phyloP scores from a whole-genome alignment of 345 rosid genomes.

The Leavenworthia alabamica region DNA sequence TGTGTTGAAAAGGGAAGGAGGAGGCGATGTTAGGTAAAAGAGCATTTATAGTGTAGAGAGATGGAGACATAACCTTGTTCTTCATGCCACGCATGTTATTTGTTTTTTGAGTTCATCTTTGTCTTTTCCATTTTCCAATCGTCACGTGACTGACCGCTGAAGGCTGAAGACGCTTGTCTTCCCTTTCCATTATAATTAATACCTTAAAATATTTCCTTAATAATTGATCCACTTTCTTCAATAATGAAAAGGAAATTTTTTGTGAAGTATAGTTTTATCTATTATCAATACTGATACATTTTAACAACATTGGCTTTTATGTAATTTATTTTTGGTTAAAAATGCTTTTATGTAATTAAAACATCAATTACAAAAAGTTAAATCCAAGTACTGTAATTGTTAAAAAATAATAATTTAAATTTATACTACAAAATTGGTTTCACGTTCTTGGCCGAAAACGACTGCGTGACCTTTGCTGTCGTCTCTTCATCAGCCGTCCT shows the following conservation, averaged over 20 bases:
- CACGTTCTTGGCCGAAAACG: constrained; percentile 24
- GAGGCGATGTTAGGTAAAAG: constrained; percentile 9
- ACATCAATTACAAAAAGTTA: too few relatives aligned
- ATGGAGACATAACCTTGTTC: background rate
- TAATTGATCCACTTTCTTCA: background rate
- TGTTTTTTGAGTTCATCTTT: background rate
- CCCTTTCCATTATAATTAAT: background rate
- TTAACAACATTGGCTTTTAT: too few relatives aligned
- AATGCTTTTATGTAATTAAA: too few relatives aligned
- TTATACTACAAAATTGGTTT: too few relatives aligned
- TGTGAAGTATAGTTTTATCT: background rate
- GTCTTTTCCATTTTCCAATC: constrained; percentile 15
- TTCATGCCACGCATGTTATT: constrained; percentile 34
- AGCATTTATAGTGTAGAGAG: constrained; percentile 28
- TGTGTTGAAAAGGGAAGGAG: constrained; percentile 1
- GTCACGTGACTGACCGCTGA: constrained; percentile 35
- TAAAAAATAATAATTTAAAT: too few relatives aligned
- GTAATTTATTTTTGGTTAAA: too few relatives aligned
- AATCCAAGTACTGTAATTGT: too few relatives aligned
- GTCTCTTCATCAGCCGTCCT: constrained; percentile 23
- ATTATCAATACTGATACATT: background rate
- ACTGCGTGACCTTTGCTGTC: constrained; percentile 22
- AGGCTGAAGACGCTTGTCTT: constrained; percentile 14
- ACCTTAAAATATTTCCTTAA: background rate
- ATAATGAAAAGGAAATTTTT: background rate